phyloP scores from a whole-genome alignment of 306 rosid species.

The Prunus mume region DNA sequence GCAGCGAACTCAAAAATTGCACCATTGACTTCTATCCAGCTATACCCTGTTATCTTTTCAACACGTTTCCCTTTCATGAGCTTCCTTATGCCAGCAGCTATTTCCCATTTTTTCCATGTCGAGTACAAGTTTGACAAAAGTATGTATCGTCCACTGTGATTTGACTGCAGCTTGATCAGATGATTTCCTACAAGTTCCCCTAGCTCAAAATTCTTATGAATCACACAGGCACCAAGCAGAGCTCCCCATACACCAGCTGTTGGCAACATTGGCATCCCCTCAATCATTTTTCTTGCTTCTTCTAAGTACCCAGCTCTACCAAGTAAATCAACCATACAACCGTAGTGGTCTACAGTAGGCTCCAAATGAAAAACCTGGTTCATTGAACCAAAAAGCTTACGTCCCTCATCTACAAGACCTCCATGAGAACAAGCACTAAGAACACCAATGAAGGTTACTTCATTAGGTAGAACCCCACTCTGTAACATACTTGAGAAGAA shows the following conservation, averaged over 20 bases:
- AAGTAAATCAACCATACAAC: conserved; percentile 73
- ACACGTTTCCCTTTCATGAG: conserved; percentile 20
- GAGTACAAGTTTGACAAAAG: conserved; percentile 67
- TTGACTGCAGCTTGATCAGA: conserved; percentile 44
- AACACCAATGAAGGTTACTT: conserved; percentile 58
- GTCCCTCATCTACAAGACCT: conserved; percentile 54
- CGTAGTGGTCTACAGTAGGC: conserved; percentile 60
- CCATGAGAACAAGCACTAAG: conserved; percentile 78
- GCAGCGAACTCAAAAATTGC: conserved; percentile 22
- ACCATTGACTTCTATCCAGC: conserved; percentile 33
- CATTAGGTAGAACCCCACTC: conserved; percentile 48
- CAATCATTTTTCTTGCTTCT: conserved; percentile 59
- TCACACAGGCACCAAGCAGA: conserved; percentile 59
- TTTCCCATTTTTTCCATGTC: conserved; percentile 56
- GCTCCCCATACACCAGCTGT: conserved; percentile 69
- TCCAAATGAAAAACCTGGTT: conserved; percentile 41
- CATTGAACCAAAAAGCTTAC: conserved; percentile 49
- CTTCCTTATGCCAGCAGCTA: conserved; percentile 40
- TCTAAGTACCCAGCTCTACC: conserved; percentile 58
- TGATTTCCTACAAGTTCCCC: conserved; percentile 55
- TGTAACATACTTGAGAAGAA: conserved; percentile 55
- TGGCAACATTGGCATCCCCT: conserved; percentile 54
- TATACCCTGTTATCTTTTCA: conserved; percentile 29
- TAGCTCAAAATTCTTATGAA: conserved; percentile 56
- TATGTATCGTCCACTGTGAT: conserved; percentile 57